Evolutionary conservation across 2,329 filamentous ascomycete genomes (phyloP), one percentile per base, ranked within the genome.

Genomic region (Fusarium dimerum): DNA sequence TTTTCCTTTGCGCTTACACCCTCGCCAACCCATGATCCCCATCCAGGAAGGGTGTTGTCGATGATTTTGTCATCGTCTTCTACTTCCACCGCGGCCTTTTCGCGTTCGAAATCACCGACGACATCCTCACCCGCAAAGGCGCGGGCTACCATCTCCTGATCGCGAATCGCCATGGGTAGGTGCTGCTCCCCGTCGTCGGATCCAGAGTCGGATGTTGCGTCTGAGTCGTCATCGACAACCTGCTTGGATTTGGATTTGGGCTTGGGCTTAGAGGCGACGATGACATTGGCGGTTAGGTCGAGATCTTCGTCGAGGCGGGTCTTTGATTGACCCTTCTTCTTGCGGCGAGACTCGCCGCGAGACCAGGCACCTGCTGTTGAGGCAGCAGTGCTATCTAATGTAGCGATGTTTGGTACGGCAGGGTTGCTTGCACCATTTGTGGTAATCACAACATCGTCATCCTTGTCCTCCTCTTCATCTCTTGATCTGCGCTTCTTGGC

Each of bases 61-160:
- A 92, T 75, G 50, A 90, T 77, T 72, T 94, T 88, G 67, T 95
- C 89, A 61, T 89, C 91, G 70, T 97, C 92, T 16, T 90, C 89
- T 30, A 83, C 80, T 16, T 85, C 83, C 1, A 83, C 77, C 45
- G 84, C 83, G 15, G 79, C 80, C 74, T 97, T 97, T 68, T 97
- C 92, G 38, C 80, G 80, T 51, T 84, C 83, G 67, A 97, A 99
- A 39, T 92, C 86, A 43, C 83, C 83, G 9, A 88, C 85, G 2
- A 95, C 90, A 68, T 96, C 89, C 43, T 92, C 92, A 40, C 90
- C 92, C 2, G 92, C 93, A 70, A 99, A 97, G 5, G 91, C 92
- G 60, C 86, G 82, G 57, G 88, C 86, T 51, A 96, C 86, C 52
- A 96, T 83, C 39, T 86, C 84, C 59, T 81, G 78, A 62, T 86